Evolutionary conservation across 352 stramenopile genomes (phyloP), one percentile per base, ranked within the genome.

Genomic region (Globisporangium paddicum): DNA sequence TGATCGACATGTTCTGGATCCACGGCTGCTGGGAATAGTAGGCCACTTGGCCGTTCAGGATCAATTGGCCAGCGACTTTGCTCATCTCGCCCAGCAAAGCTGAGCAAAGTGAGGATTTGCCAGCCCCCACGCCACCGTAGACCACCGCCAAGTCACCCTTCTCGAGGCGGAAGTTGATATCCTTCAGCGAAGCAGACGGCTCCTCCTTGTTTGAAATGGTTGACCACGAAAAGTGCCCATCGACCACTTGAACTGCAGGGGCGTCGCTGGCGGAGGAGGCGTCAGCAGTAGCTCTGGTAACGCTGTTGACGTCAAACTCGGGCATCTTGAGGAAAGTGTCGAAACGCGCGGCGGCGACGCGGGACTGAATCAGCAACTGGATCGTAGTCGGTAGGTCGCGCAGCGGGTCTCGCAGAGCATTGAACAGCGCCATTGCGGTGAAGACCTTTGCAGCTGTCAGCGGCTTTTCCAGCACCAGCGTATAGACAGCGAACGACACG

Each of bases 1-100:
- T 71, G 16, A 99, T 69, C 10, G 89, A 96, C 58, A 88, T 93
- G 77, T 98, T 98, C 66, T 98, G 82, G 58, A 99, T 98, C 75
- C 96, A 98, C 34, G 90, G 70, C 35, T 89, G 73, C 67, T 97
- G 90, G 25, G 86, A 75, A 48, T 82, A 92, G 68, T 92, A 96
- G 52, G 73, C 75, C 2, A 82, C 64, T 3, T 28, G 44, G 0
- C 72, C 76, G n/a, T 67, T 50, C 7, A 89, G 75, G 32, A 75
- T 68, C 0, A 88, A 76, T 0, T 49, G 49, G 0, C 80, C 76
- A 0, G 11, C 13, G 0, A 66, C 11, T 16, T 81, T 85, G 57
- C 89, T 73, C 78, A 99, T 98, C 59, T 99, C 80, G 2, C 81
- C 76, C 1, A 90, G 64, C 3, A 90, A 46, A 2, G 73, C 71